These are phyloP conservation scores for Botryotinia globosa DNA, from an alignment of 2,329 filamentous ascomycete species.

Conservation along the genomic window DNA sequence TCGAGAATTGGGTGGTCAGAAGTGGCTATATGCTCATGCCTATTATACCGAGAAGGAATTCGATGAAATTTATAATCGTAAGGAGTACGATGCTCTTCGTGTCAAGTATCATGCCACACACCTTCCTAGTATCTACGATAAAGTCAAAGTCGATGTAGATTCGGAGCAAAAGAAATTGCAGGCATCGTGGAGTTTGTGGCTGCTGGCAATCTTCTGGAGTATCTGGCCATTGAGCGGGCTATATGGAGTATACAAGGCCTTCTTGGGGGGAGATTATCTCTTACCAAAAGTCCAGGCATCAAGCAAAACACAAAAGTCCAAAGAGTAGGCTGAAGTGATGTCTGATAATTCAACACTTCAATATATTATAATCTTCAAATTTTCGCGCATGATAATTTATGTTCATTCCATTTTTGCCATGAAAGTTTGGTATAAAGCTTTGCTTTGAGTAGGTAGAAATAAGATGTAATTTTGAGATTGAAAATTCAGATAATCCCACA, in stretches of 20 bases:
- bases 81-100: slow-evolving; percentile 60
- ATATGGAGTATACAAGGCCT: slow-evolving; percentile 34
- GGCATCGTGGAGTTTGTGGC: slow-evolving; percentile 14
- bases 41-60: slow-evolving; percentile 74
- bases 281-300: slow-evolving; percentile 22
- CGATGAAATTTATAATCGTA: slow-evolving; percentile 58
- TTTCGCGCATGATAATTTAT: neutral
- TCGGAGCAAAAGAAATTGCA: slow-evolving; percentile 27
- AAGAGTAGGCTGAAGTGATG: neutral
- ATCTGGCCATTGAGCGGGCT: slow-evolving; percentile 37
- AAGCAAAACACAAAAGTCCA: neutral
- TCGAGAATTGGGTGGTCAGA: slow-evolving; percentile 67
- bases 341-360: neutral
- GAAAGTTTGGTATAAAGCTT: neutral
- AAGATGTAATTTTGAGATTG: neutral
- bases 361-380: neutral
- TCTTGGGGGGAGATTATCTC: slow-evolving; percentile 34
- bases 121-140: slow-evolving; percentile 71
- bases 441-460: neutral
- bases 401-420: rapidly evolving
- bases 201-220: slow-evolving; percentile 31
- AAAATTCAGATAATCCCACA: neutral
- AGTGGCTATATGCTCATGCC: slow-evolving; percentile 83
- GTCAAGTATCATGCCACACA: slow-evolving; percentile 59
- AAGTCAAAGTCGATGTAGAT: slow-evolving; percentile 58